Evolutionary conservation across 805 yeast species (phyloP).

Genomic region (Wickerhamiella azymoides): DNA sequence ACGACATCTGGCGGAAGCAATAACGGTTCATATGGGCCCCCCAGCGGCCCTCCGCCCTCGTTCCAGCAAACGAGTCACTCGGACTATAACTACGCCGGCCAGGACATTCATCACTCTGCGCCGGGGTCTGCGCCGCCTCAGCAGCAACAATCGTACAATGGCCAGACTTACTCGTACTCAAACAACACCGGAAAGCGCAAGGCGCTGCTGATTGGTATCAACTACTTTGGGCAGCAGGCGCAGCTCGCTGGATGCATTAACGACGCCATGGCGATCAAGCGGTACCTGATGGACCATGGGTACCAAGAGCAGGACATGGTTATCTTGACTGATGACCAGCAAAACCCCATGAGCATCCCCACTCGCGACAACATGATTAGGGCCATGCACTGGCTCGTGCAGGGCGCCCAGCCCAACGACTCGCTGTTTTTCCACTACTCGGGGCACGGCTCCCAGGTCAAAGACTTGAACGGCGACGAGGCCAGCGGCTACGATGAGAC

Average conservation of each 20-base stretch:
- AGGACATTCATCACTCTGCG: not conserved
- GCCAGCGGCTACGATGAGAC: constrained; percentile 61
- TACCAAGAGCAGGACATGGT: constrained; percentile 28
- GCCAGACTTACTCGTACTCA: constrained; percentile 42
- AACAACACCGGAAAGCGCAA: constrained; percentile 58
- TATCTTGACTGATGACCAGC: constrained; percentile 30
- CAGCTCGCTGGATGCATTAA: constrained; percentile 67
- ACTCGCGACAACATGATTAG: constrained; percentile 54
- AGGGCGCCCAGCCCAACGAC: constrained; percentile 61
- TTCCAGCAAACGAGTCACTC: not conserved
- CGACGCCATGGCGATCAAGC: constrained; percentile 39
- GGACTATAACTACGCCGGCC: not conserved
- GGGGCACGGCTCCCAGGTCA: constrained; percentile 72
- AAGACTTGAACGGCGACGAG: constrained; percentile 61
- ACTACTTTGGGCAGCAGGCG: constrained; percentile 52
- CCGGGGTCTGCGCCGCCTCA: constrained; percentile 23
- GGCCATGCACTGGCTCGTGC: constrained; percentile 74
- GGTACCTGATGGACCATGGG: constrained; percentile 30
- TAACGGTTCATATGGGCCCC: no score
- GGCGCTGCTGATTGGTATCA: constrained; percentile 66
- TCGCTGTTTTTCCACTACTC: constrained; percentile 71
- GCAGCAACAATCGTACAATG: constrained; percentile 23
- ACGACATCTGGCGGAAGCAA: no score
- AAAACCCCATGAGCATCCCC: constrained; percentile 35
- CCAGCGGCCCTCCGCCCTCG: constrained; percentile 4